Evolutionary conservation across 1,284 basidiomycete genomes (phyloP), one percentile per base, ranked within the genome.

Genomic region (Ganoderma boninense): DNA sequence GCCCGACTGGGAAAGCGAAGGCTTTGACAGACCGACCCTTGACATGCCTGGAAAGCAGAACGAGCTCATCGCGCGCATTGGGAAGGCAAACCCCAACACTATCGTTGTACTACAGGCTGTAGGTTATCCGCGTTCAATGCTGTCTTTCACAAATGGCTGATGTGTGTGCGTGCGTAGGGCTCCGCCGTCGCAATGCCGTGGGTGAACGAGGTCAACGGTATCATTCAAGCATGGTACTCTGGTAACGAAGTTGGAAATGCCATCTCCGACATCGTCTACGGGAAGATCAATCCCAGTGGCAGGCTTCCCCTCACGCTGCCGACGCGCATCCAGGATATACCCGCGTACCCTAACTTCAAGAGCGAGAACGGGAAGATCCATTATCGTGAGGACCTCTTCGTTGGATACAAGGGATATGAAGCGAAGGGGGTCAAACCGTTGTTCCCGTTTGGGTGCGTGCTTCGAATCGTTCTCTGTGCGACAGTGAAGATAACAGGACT

Each of bases 241-340:
- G 94, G 93, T 2, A 94, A 95, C 77, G 92, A 93, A 79, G 83
- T 85, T 18, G 93, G 94, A 2, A 92, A 92, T 77, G 90, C 91
- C 0, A 87, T 95, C 67, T 89, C 90, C 11, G 92, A 94, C 77
- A 83, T 95, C 18, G 77, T 95, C 16, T 94, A 88, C 78, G 94
- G 93, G 44, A 87, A 85, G 68, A 85, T 91, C 65, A 94, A 93
- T 76, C 94, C 93, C 0, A 86, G 87, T 61, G 94, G 91, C 5
- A 87, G 89, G 56, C 84, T 95, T 10, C 89, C 93, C 2, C 81
- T 95, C 71, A 89, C 91, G 1, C 84, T 95, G 56, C 93, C 92
- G 5, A 83, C 81, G 46, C 83, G 86, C 26, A 83, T 89, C 63
- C 85, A 92, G 78, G 92, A 94, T 77, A 87, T 89, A 60, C 90